Percentiles rank a stretch among this genome's conserved stretches.
Conservation (phyloP, 1,284 basidiomycete genomes). For the Apiotrichum gracile region DNA sequence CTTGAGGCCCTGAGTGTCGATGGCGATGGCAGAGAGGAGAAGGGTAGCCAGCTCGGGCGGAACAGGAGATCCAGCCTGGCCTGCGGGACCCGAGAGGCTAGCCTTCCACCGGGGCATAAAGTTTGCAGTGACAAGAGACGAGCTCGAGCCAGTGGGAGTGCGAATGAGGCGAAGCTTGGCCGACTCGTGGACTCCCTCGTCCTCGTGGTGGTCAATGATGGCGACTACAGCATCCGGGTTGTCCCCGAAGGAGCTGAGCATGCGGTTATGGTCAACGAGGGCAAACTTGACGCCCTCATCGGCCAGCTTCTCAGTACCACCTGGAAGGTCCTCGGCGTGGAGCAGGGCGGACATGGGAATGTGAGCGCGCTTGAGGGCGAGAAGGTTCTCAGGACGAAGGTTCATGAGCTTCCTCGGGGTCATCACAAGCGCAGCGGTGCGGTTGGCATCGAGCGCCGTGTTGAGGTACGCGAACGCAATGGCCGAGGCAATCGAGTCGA, state of each 20-base stretch:
- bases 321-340: constrained; percentile 44
- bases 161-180: constrained; percentile 64
- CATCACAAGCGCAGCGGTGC: constrained; percentile 68
- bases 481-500: constrained; percentile 78
- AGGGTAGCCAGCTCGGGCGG: constrained; percentile 62
- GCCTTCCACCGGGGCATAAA: constrained; percentile 48
- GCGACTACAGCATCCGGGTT: constrained; percentile 55
- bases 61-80: constrained; percentile 31
- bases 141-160: constrained; percentile 63
- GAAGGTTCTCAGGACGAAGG: constrained; percentile 79
- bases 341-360: constrained; percentile 57
- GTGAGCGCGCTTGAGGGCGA: constrained; percentile 60
- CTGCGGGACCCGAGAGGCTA: constrained; percentile 20
- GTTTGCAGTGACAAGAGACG: constrained; percentile 64
- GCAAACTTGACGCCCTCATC: constrained; percentile 57
- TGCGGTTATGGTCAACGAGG: constrained; percentile 82
- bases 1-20: constrained; percentile 76
- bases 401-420: constrained; percentile 62
- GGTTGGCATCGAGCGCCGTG: constrained; percentile 52
- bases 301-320: constrained; percentile 48
- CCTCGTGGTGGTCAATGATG: constrained; percentile 89
- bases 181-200: constrained; percentile 61
- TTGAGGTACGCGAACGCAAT: constrained; percentile 72
- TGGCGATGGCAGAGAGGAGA: constrained; percentile 69
- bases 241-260: constrained; percentile 54